Evolutionary conservation across 1,139 yeast genomes (phyloP).

Genomic region (Hanseniaspora gamundiae): DNA sequence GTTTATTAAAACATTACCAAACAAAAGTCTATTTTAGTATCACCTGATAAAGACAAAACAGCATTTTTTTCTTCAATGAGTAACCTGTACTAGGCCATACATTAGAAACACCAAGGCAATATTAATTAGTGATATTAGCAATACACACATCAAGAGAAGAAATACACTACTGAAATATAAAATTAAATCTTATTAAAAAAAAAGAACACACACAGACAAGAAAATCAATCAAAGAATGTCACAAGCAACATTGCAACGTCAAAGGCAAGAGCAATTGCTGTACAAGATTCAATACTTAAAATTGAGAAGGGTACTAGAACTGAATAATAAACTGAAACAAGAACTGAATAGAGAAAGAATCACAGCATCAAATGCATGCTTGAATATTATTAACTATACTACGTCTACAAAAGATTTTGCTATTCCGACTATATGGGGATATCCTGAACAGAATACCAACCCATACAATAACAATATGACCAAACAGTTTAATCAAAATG

Average conservation of each 20-base stretch:
- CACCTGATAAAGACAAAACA: too few relatives aligned
- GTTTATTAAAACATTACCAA: too few relatives aligned
- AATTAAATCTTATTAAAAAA: too few relatives aligned
- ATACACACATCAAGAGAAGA: too few relatives aligned
- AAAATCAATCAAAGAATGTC: background rate
- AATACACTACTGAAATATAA: too few relatives aligned
- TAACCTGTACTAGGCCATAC: too few relatives aligned
- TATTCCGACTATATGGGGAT: conserved; percentile 41
- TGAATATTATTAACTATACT: conserved; percentile 33
- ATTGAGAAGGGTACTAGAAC: conserved; percentile 50
- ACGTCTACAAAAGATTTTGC: conserved; percentile 40
- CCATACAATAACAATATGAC: conserved; percentile 29
- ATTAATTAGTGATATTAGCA: too few relatives aligned
- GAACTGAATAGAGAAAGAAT: conserved; percentile 48
- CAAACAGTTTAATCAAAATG: conserved; percentile 11
- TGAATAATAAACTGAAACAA: conserved; percentile 42
- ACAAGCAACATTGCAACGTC: conserved; percentile 2
- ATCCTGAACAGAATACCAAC: conserved; percentile 35
- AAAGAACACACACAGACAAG: too few relatives aligned
- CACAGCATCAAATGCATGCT: conserved; percentile 57
- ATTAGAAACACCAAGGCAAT: too few relatives aligned
- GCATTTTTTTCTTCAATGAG: too few relatives aligned
- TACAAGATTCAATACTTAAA: conserved; percentile 33
- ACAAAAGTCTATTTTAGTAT: too few relatives aligned
- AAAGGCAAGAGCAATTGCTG: conserved; percentile 13